Evolutionary conservation across 306 rosid genomes (phyloP).

Genomic region (Senna siamea): DNA sequence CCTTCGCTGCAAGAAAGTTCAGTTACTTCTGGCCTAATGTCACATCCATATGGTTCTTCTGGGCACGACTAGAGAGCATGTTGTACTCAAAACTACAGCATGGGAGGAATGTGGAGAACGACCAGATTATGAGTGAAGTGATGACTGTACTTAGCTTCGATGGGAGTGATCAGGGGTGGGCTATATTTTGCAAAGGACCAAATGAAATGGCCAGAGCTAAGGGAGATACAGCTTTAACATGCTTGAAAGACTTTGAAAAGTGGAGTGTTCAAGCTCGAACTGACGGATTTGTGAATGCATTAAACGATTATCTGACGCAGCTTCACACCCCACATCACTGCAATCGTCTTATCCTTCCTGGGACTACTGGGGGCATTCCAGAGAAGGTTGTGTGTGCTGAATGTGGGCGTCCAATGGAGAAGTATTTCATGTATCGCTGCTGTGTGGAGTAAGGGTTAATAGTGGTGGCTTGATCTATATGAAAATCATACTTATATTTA

Average conservation of each 20-base stretch:
- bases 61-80: conserved; percentile 42
- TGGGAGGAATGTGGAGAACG: conserved; percentile 26
- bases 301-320: background rate
- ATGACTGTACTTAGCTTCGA: conserved; percentile 37
- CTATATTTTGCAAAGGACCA: conserved; percentile 30
- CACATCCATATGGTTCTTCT: conserved; percentile 32
- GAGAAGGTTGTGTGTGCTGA: conserved; percentile 40
- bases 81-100: conserved; percentile 26
- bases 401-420: conserved; percentile 40
- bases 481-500: no score
- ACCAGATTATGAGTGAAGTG: conserved; percentile 20
- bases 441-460: conserved; percentile 34
- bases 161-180: conserved; percentile 38
- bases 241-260: background rate
- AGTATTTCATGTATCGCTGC: conserved; percentile 40
- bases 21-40: conserved; percentile 28
- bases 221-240: background rate
- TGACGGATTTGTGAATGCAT: conserved; percentile 19
- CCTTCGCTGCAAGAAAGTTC: background rate
- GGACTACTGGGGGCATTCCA: conserved; percentile 36
- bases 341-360: conserved; percentile 38
- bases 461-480: no score
- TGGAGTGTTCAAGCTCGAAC: background rate
- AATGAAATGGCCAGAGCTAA: conserved; percentile 30
- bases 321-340: conserved; percentile 36